Evolutionary conservation across 1,284 basidiomycete species (phyloP), one percentile per base, ranked within the genome.

Genomic region (Sanguinoderma infundibulare): DNA sequence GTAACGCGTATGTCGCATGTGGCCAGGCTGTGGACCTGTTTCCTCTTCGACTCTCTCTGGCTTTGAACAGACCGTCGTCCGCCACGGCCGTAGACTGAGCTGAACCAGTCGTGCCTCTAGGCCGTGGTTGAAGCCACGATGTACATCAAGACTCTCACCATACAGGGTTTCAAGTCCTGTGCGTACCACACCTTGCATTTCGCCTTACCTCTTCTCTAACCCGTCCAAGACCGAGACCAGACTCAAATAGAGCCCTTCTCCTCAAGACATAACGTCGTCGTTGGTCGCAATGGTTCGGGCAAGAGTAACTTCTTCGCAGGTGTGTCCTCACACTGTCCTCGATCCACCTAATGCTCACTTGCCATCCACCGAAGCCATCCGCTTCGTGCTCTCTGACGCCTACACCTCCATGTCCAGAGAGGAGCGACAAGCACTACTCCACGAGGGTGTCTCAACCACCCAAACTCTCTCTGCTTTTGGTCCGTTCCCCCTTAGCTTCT

Each of bases 121-220:
- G 5, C 17, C n/a, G 15, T 17, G 26, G 40, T 20, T 42, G 38
- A 47, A 30, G 6, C 17, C 59, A 61, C 42, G 52, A 91, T 92
- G 92, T 89, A 89, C 72, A 96, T 96, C 79, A 95, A 97, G 77
- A 96, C 94, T 8, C 81, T 97, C 40, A 96, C 95, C 1, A 94
- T 98, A 64, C 94, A 96, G 72, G 96, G 97, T 66, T 98, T 98
- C 87, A 98, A 98, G 79, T 97, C 95, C 34, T 98, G 96, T 88
- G 71, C 69, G 83, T 47, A n/a, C 36, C 12, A 36, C 15, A 44
- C 15, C 17, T 34, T 20, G 46, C 22, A 50, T 51, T 30, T 46
- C 44, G 30, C 40, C 30, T 28, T 39, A 52, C 28, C n/a, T 14
- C 17, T 14, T 46, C 38, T 20, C 30, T 9, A 14, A 40, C 38